Conservation (phyloP, 2,329 filamentous ascomycete genomes). For the Aspergillus udagawae region DNA sequence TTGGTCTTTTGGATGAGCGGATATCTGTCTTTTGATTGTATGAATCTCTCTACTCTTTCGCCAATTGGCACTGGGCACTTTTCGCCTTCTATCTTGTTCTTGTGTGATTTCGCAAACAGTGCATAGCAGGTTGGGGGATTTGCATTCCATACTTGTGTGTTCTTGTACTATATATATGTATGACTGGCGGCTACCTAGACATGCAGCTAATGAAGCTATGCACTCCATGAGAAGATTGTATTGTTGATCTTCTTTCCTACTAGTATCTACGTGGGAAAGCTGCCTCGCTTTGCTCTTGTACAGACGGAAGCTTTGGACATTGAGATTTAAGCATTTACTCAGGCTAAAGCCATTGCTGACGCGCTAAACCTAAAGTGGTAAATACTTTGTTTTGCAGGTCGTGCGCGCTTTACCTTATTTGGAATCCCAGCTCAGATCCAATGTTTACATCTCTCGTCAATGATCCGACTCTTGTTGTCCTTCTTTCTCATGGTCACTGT, state of each 20-base stretch:
- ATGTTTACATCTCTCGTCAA: conserved; percentile 26
- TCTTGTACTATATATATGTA: conserved; percentile 30
- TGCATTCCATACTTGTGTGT: conserved; percentile 23
- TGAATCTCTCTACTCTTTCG: conserved; percentile 36
- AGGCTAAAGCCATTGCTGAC: neutral
- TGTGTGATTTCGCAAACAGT: conserved; percentile 21
- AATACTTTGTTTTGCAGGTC: conserved; percentile 1
- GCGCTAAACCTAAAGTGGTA: neutral
- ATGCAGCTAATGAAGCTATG: conserved; percentile 21
- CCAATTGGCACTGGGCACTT: conserved; percentile 7
- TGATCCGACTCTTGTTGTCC: neutral
- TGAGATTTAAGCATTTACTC: neutral
- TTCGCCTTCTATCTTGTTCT: conserved; percentile 14
- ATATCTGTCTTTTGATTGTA: conserved; percentile 23
- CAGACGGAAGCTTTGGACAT: neutral
- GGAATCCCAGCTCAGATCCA: conserved; percentile 11
- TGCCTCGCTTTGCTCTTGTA: neutral
- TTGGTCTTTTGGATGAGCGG: conserved; percentile 27
- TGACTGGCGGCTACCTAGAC: conserved; percentile 19
- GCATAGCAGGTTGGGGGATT: conserved; percentile 29
- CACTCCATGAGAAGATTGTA: neutral
- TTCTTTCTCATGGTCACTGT: neutral
- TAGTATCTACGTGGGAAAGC: neutral
- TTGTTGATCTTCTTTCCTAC: neutral
- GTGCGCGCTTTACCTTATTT: conserved; percentile 17